phyloP scores from a whole-genome alignment of 2,329 filamentous ascomycete genomes.

The Cylindrodendrum hubeiense region DNA sequence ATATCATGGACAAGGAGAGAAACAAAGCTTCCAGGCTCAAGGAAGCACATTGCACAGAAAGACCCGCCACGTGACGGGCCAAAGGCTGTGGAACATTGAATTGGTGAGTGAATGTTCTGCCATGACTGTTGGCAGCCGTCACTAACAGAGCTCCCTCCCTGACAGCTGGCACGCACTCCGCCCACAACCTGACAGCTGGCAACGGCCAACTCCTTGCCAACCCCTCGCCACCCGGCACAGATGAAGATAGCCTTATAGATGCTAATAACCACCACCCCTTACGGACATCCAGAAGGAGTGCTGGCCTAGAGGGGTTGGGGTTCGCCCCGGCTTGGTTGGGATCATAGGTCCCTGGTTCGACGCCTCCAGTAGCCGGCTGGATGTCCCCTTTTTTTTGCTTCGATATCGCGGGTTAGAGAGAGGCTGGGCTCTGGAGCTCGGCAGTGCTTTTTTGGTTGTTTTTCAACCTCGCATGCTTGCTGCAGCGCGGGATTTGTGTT shows the following conservation, averaged over 20 bases:
- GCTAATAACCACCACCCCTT: not conserved
- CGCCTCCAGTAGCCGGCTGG: not conserved
- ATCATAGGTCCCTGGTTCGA: not conserved
- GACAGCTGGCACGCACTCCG: not conserved
- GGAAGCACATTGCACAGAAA: not conserved
- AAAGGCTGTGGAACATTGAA: not conserved
- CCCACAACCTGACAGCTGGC: constrained; percentile 1
- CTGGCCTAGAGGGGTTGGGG: not conserved
- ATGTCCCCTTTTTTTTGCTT: constrained; percentile 2
- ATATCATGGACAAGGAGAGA: not conserved
- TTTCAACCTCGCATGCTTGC: not conserved
- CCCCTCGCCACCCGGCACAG: not conserved
- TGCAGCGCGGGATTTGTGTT: not conserved
- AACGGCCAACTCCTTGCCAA: not conserved
- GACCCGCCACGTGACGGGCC: not conserved
- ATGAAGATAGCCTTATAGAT: not conserved
- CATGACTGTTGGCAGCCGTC: not conserved
- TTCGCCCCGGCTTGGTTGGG: not conserved
- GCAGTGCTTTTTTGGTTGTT: not conserved
- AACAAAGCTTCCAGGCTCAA: not conserved
- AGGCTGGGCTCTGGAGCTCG: not conserved
- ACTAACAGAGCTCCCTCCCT: not conserved
- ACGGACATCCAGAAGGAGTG: not conserved
- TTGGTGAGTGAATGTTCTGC: not conserved
- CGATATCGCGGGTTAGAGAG: not conserved